Evolutionary conservation across 495 filamentous ascomycete genomes (phyloP).

Genomic region (Penicillium herquei): DNA sequence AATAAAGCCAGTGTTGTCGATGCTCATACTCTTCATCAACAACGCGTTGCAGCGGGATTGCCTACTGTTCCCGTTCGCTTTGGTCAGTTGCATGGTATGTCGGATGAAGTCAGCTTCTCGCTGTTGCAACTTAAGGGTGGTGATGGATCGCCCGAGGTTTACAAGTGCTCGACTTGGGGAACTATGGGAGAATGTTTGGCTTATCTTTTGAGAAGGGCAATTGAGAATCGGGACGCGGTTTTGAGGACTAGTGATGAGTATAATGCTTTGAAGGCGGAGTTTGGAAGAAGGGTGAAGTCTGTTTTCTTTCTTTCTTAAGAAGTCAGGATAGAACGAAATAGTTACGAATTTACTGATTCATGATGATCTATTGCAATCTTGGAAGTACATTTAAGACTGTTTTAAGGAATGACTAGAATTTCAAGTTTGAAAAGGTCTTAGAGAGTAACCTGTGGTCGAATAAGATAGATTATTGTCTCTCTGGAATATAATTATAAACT

Average conservation of each 20-base stretch:
- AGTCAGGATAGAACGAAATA: neutral
- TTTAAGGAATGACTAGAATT: no score
- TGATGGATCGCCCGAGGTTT: constrained; percentile 55
- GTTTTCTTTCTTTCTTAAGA: constrained; percentile 12
- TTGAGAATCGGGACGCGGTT: constrained; percentile 90
- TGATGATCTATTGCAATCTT: no score
- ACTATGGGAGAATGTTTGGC: constrained; percentile 82
- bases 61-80: constrained; percentile 41
- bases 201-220: constrained; percentile 77
- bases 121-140: constrained; percentile 52
- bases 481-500: no score
- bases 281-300: constrained; percentile 52
- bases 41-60: constrained; percentile 23
- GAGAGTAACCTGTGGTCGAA: no score
- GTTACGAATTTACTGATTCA: no score
- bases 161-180: constrained; percentile 89
- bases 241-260: constrained; percentile 65
- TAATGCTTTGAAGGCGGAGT: constrained; percentile 65
- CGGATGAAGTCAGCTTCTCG: constrained; percentile 81
- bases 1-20: constrained; percentile 35
- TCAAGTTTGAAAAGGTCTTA: no score
- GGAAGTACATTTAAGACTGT: no score
- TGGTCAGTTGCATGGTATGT: constrained; percentile 85
- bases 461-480: no score
- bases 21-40: constrained; percentile 34